phyloP scores from a whole-genome alignment of 441 rosid species.

The Erodium trifolium region DNA sequence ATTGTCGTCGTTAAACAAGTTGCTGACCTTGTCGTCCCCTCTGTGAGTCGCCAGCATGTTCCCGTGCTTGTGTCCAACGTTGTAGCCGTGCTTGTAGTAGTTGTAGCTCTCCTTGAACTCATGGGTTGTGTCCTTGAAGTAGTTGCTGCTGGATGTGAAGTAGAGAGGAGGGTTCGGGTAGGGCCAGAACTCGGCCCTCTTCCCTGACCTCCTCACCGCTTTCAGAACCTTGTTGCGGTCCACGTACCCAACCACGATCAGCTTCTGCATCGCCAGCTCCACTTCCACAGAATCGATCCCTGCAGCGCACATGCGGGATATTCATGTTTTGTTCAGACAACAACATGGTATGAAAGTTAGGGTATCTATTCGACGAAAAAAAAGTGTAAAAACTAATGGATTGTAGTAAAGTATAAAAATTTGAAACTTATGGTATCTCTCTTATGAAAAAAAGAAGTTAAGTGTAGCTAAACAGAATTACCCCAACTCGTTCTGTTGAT shows the following conservation, averaged over 20 bases:
- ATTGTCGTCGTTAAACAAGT: constrained; percentile 86
- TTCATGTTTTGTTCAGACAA: no score
- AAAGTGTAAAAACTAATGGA: no score
- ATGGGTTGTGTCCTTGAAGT: constrained; percentile 66
- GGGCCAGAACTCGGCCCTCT: constrained; percentile 93
- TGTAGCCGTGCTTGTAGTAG: constrained; percentile 80
- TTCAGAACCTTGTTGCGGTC: constrained; percentile 84
- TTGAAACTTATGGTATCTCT: no score
- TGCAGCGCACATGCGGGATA: constrained; percentile 7
- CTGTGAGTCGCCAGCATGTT: constrained; percentile 55
- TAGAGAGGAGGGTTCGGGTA: constrained; percentile 76
- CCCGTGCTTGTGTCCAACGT: constrained; percentile 61
- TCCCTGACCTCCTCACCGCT: constrained; percentile 76
- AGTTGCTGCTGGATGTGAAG: constrained; percentile 61
- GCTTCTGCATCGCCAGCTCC: constrained; percentile 64
- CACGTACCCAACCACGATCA: constrained; percentile 72
- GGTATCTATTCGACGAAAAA: no score
- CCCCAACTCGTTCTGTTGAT: no score
- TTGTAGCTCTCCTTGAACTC: constrained; percentile 87
- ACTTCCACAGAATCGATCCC: constrained; percentile 92
- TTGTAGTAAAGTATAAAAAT: no score
- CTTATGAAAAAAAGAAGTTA: no score
- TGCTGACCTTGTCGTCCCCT: constrained; percentile 88
- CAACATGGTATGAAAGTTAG: no score
- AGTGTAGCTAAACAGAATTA: no score